Percentiles rank a stretch among this genome's conserved stretches.
These are phyloP conservation scores for Syncephalastrum contaminatum DNA, from an alignment of 371 early-diverging fungal genomes.

Conservation along the genomic window DNA sequence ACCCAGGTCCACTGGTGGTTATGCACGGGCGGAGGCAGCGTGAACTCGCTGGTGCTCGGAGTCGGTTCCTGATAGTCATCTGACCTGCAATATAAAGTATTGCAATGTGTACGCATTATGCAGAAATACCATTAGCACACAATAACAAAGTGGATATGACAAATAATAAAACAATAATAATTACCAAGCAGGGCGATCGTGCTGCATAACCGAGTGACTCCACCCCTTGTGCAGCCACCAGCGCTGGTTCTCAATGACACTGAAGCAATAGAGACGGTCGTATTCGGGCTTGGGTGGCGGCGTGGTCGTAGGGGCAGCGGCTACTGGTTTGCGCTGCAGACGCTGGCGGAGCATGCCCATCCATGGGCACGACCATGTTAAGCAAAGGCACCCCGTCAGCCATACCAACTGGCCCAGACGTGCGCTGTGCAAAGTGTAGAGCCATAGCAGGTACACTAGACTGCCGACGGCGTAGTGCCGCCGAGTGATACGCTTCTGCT, in stretches of 20 bases:
- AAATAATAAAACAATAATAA: not conserved
- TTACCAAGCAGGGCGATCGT: constrained; percentile 31
- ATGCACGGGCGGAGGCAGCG: constrained; percentile 18
- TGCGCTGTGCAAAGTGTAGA: constrained; percentile 2
- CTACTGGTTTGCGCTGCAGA: not conserved
- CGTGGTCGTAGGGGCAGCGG: not conserved
- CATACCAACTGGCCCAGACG: constrained; percentile 4
- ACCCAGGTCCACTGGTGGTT: constrained; percentile 12
- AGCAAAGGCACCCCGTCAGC: constrained; percentile 1
- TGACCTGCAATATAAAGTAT: constrained; percentile 17
- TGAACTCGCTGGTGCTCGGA: constrained; percentile 18
- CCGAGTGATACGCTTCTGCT: no score
- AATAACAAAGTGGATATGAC: not conserved
- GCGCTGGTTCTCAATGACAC: constrained; percentile 29
- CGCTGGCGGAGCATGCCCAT: constrained; percentile 3
- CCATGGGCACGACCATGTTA: constrained; percentile 15
- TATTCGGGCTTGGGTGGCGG: constrained; percentile 1
- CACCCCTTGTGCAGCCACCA: constrained; percentile 34
- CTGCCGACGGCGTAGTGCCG: not conserved
- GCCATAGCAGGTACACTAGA: not conserved
- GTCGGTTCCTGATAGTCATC: constrained; percentile 26
- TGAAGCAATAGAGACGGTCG: constrained; percentile 23
- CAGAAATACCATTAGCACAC: not conserved
- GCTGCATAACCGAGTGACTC: constrained; percentile 19
- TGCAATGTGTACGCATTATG: not conserved